Percentiles rank a stretch among this genome's conserved stretches.
Evolutionary conservation across 2,329 filamentous ascomycete genomes (phyloP).

Genomic region (Diaporthe citrichinensis): DNA sequence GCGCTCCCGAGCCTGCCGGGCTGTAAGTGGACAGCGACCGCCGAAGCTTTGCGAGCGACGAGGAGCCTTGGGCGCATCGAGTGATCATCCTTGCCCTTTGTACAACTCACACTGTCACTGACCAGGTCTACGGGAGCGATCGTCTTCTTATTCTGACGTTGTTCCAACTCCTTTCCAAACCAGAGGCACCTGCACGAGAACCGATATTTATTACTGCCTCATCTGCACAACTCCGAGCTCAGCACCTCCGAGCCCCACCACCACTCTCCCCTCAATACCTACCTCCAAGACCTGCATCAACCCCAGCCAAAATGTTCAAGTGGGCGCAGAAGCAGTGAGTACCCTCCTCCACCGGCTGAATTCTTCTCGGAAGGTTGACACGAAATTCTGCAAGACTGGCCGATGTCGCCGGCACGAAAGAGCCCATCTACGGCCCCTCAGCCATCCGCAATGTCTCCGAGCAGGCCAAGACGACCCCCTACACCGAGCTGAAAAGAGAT

Average conservation of each 20-base stretch:
- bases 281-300: neutral
- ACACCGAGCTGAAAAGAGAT: slow-evolving; percentile 82
- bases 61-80: slow-evolving; percentile 37
- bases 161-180: slow-evolving; percentile 20
- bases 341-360: neutral
- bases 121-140: slow-evolving; percentile 15
- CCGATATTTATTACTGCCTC: slow-evolving; percentile 5
- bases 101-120: slow-evolving; percentile 22
- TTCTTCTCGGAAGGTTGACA: slow-evolving; percentile 42
- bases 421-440: slow-evolving; percentile 92
- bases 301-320: slow-evolving; percentile 41
- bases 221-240: neutral
- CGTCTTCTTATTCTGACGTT: slow-evolving; percentile 23
- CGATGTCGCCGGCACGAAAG: slow-evolving; percentile 93
- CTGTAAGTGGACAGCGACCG: slow-evolving; percentile 38
- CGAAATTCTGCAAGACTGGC: slow-evolving; percentile 65
- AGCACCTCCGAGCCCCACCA: neutral
- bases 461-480: slow-evolving; percentile 83
- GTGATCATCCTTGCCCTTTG: slow-evolving; percentile 33
- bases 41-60: slow-evolving; percentile 34
- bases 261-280: neutral
- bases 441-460: slow-evolving; percentile 89
- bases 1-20: slow-evolving; percentile 35
- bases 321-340: slow-evolving; percentile 43
- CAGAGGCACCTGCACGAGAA: neutral